Percentiles rank a stretch among this genome's conserved stretches.
These are phyloP conservation scores for Acorus gramineus DNA, from an alignment of 106 monocot species.

Conservation along the genomic window DNA sequence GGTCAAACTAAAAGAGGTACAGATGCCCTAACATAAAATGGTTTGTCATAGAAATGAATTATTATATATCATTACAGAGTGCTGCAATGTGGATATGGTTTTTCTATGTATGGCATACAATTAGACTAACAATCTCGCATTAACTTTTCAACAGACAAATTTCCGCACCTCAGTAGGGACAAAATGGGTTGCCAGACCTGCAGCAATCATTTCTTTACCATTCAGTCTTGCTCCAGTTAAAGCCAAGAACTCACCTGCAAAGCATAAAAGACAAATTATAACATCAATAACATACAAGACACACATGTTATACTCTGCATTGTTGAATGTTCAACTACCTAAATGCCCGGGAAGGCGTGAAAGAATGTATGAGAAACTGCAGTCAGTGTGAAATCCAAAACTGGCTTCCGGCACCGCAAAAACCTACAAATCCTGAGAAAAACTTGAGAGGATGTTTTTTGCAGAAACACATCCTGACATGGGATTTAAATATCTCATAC, in stretches of 20 bases:
- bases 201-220: conserved; percentile 78
- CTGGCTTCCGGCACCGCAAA: conserved; percentile 88
- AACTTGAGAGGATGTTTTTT: not conserved
- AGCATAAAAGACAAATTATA: not conserved
- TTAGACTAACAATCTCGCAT: no score
- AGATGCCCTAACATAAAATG: no score
- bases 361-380: conserved; percentile 95
- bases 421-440: conserved; percentile 24
- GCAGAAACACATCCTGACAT: no score
- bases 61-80: no score
- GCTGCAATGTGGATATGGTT: no score
- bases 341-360: conserved; percentile 74
- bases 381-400: conserved; percentile 84
- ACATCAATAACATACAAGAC: not conserved
- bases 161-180: conserved; percentile 63
- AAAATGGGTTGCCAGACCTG: conserved; percentile 83
- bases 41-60: no score
- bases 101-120: no score
- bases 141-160: no score
- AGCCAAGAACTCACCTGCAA: conserved; percentile 72
- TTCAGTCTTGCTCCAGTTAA: conserved; percentile 77
- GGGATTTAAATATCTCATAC: no score
- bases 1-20: no score
- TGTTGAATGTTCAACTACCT: conserved; percentile 19
- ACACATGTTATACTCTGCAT: no score